Conservation (phyloP, 192 early-diverging fungal species). For the Pecoramyces ruminantium region DNA sequence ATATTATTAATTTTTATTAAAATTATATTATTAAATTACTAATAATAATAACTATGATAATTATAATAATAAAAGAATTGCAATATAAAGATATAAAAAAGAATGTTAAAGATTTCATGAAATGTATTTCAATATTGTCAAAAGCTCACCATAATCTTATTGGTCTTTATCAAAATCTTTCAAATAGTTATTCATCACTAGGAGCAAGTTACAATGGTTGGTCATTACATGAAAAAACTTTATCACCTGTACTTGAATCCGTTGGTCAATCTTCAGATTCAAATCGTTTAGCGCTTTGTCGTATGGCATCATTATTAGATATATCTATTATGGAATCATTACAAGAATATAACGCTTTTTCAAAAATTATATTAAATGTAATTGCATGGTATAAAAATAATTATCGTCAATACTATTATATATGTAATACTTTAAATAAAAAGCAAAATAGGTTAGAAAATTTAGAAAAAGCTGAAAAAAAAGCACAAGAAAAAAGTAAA, state of each 20-base stretch:
- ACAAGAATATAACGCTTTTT: background rate
- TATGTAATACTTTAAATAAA: background rate
- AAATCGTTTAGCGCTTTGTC: slow-evolving; percentile 6
- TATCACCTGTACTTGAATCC: slow-evolving; percentile 77
- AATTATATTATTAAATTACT: too few relatives aligned
- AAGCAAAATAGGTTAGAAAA: background rate
- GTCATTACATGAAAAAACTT: slow-evolving; percentile 62
- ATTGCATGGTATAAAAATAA: background rate
- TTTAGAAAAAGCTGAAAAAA: background rate
- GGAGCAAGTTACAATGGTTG: slow-evolving; percentile 89
- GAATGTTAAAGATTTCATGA: background rate
- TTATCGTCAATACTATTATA: background rate
- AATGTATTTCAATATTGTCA: background rate
- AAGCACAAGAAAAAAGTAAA: background rate
- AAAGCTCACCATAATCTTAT: background rate
- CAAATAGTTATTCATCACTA: slow-evolving; percentile 38
- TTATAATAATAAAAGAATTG: background rate
- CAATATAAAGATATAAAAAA: slow-evolving; percentile 1
- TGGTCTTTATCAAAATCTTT: background rate
- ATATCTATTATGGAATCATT: background rate
- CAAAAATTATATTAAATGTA: background rate
- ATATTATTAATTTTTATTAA: too few relatives aligned
- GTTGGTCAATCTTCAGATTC: slow-evolving; percentile 85
- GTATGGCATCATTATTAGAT: background rate
- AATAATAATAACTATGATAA: too few relatives aligned